Evolutionary conservation across 371 early-diverging fungal species (phyloP).

Genomic region (Encephalitozoon hellem): DNA sequence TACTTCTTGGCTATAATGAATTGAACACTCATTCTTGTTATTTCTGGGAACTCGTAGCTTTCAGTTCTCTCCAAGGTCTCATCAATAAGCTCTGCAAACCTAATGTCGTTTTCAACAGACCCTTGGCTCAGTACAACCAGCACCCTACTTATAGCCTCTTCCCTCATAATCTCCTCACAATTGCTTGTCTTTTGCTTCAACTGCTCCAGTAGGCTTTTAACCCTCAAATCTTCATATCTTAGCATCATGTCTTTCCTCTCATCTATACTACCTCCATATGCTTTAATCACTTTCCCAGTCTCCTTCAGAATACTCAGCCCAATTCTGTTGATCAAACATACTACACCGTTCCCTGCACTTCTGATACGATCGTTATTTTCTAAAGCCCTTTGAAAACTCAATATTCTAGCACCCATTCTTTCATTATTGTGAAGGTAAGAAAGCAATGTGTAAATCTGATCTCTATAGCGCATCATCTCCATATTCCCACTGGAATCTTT

Average conservation of each 20-base stretch:
- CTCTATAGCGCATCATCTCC: background rate
- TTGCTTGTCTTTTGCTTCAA: background rate
- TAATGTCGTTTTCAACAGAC: slow-evolving; percentile 20
- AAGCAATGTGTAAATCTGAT: background rate
- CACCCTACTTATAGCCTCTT: background rate
- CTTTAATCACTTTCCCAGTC: background rate
- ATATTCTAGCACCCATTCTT: background rate
- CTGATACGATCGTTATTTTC: background rate
- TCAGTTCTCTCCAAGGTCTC: slow-evolving; percentile 24
- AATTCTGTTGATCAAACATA: background rate
- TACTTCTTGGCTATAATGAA: slow-evolving; percentile 36
- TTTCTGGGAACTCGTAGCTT: slow-evolving; percentile 17
- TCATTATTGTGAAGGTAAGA: background rate
- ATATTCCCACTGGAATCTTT: background rate
- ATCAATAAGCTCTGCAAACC: slow-evolving; percentile 33
- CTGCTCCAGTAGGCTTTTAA: background rate
- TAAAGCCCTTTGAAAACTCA: background rate
- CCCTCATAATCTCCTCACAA: background rate
- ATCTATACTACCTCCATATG: background rate
- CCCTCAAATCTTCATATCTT: background rate
- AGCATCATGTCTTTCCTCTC: background rate
- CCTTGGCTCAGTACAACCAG: slow-evolving; percentile 29
- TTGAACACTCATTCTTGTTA: slow-evolving; percentile 38
- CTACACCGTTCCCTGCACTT: background rate
- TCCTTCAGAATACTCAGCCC: background rate